Evolutionary conservation across 2,329 filamentous ascomycete genomes (phyloP).

Genomic region (Penicillium hesseltinei): DNA sequence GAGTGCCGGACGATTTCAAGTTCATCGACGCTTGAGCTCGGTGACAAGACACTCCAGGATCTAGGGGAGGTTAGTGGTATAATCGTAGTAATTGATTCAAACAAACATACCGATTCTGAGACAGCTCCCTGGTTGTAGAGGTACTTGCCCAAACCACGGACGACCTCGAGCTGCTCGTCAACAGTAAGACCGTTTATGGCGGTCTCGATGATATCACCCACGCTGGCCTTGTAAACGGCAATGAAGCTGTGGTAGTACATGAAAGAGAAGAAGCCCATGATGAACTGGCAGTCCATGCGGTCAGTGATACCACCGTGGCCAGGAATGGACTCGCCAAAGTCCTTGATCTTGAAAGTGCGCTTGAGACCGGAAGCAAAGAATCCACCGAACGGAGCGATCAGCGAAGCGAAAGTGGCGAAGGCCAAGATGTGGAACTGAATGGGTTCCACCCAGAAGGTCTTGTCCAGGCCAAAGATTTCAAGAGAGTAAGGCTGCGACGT

Average conservation of each 20-base stretch:
- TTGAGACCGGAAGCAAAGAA: constrained; percentile 98
- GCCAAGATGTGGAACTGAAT: constrained; percentile 92
- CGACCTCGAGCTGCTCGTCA: constrained; percentile 84
- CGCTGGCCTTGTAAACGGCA: constrained; percentile 77
- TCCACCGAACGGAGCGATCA: constrained; percentile 95
- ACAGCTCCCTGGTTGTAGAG: constrained; percentile 62
- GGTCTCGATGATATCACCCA: constrained; percentile 84
- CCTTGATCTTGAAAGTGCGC: constrained; percentile 99
- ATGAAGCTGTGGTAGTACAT: constrained; percentile 99
- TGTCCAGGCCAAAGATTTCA: constrained; percentile 67
- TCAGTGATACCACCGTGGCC: constrained; percentile 98
- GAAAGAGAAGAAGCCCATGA: constrained; percentile 98
- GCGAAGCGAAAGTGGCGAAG: constrained; percentile 88
- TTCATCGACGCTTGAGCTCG: constrained; percentile 37
- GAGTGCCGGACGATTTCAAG: constrained; percentile 1
- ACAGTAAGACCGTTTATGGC: constrained; percentile 84
- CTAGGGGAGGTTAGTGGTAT: constrained; percentile 26
- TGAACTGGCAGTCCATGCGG: constrained; percentile 99
- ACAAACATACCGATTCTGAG: constrained; percentile 50
- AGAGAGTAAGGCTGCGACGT: constrained; percentile 71
- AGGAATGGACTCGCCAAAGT: constrained; percentile 97
- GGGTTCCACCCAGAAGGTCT: constrained; percentile 73
- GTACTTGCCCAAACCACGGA: constrained; percentile 62
- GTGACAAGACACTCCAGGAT: constrained; percentile 38
- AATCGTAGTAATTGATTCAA: background rate